These are phyloP conservation scores for Ogataea nitratoaversa DNA, from an alignment of 805 yeast species.

Conservation along the genomic window DNA sequence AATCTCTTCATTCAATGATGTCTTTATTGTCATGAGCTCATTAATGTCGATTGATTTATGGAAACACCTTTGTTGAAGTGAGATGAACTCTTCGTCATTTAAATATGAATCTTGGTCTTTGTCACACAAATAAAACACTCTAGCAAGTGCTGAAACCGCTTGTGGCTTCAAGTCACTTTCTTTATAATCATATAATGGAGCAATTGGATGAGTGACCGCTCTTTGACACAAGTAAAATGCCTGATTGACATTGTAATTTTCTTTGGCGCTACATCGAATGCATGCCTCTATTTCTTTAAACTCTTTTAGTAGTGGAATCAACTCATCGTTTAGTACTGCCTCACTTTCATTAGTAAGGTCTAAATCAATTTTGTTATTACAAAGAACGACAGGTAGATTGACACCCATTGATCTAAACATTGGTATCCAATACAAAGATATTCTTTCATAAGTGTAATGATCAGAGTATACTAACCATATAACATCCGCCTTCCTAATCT, in stretches of 20 bases:
- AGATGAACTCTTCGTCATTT: conserved; percentile 64
- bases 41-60: conserved; percentile 44
- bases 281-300: conserved; percentile 94
- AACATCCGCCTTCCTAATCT: conserved; percentile 81
- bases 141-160: conserved; percentile 67
- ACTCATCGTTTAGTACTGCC: conserved; percentile 63
- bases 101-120: conserved; percentile 85
- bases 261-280: conserved; percentile 80
- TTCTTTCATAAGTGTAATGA: conserved; percentile 89
- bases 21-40: conserved; percentile 43
- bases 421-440: conserved; percentile 92
- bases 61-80: conserved; percentile 74
- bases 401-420: conserved; percentile 89
- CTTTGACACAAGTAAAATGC: conserved; percentile 91
- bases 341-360: conserved; percentile 39
- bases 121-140: conserved; percentile 84
- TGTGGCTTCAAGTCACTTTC: conserved; percentile 76
- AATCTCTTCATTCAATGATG: conserved; percentile 25
- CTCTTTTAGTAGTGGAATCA: conserved; percentile 80
- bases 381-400: conserved; percentile 85
- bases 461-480: conserved; percentile 94
- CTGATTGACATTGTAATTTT: conserved; percentile 81
- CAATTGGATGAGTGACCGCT: conserved; percentile 87
- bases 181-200: conserved; percentile 91
- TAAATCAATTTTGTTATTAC: conserved; percentile 58